Base-by-base conservation (phyloP, 2,329 filamentous ascomycete genomes). In the Thelonectria discophora region DNA sequence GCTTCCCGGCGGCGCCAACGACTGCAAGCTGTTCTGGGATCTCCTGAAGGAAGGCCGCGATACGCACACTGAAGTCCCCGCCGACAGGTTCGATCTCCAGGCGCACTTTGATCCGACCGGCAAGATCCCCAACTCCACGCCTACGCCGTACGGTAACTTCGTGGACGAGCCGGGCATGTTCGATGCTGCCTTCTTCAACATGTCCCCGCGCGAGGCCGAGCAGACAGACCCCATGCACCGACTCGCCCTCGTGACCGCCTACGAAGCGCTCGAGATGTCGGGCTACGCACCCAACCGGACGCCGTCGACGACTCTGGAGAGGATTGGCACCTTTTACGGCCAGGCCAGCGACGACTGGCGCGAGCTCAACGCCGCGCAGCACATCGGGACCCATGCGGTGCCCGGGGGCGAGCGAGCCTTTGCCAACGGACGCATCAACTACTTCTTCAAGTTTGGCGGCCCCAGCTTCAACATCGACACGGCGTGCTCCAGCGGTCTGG, bases 261-360 rank as follows among this genome's bases (percentile, higher is more conserved):
- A 90, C 60, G 88, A 91, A 66, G 88, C 88, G 0, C 79, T 91
- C 21, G 88, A 91, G 71, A 86, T 86, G 79, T 86, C 86, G 20
- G 88, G 88, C 1, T 85, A 88, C 63, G 86, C 89, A 1, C 84
- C 86, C 0, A 86, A 88, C 68, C 80, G 85, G 50, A 89, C 86
- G 0, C 85, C 87, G 0, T 88, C 87, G 0, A 89, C 87, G 1
- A 84, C 86, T 3, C 65, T 71, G 0, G 69, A 79, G n/a, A 76
- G 81, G 0, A 87, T 93, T 37, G 91, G 90, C 39, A 89, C 88
- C 0, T 94, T 91, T 71, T 93, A 91, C 64, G 91, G 90, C 24
- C 87, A 90, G 72, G 90, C 90, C 1, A 91, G 88, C 53, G 89
- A 93, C 64, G 91, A 94, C 72, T 94, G 88, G 84, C 84, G 88